Evolutionary conservation across 305 asterid genomes (phyloP).

Genomic region (Euphrasia arctica): DNA sequence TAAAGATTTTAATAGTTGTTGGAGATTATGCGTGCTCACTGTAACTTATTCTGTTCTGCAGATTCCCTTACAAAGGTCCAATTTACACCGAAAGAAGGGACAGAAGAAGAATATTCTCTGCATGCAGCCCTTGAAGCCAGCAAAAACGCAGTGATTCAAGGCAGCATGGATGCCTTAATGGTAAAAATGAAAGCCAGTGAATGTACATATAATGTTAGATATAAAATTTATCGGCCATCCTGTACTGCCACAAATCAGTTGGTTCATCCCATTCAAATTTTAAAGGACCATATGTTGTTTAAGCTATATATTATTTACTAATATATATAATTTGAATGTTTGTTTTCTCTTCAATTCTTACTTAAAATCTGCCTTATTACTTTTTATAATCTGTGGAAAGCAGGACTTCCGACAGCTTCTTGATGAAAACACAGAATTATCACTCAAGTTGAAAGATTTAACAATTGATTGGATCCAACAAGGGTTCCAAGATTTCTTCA

Average conservation of each 20-base stretch:
- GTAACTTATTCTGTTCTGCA: conserved; percentile 37
- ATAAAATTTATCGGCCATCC: background rate
- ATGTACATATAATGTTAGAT: conserved; percentile 3
- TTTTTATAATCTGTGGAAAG: conserved; percentile 22
- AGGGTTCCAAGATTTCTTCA: conserved; percentile 91
- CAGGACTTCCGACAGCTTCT: conserved; percentile 79
- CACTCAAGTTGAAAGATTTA: conserved; percentile 63
- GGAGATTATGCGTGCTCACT: conserved; percentile 20
- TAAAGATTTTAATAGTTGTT: background rate
- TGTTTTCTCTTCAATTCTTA: background rate
- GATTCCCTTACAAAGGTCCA: conserved; percentile 60
- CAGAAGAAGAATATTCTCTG: conserved; percentile 43
- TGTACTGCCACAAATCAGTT: background rate
- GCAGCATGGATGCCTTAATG: conserved; percentile 74
- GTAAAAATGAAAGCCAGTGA: conserved; percentile 36
- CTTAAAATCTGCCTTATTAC: background rate
- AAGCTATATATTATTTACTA: too few relatives aligned
- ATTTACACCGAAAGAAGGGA: conserved; percentile 51
- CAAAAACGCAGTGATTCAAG: conserved; percentile 73
- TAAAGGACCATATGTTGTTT: too few relatives aligned
- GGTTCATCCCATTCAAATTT: background rate
- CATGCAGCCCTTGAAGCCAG: conserved; percentile 75
- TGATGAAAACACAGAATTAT: conserved; percentile 61
- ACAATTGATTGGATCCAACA: conserved; percentile 77
- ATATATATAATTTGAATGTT: background rate